phyloP scores from a whole-genome alignment of 2,329 filamentous ascomycete genomes.

The Grosmannia huntii region DNA sequence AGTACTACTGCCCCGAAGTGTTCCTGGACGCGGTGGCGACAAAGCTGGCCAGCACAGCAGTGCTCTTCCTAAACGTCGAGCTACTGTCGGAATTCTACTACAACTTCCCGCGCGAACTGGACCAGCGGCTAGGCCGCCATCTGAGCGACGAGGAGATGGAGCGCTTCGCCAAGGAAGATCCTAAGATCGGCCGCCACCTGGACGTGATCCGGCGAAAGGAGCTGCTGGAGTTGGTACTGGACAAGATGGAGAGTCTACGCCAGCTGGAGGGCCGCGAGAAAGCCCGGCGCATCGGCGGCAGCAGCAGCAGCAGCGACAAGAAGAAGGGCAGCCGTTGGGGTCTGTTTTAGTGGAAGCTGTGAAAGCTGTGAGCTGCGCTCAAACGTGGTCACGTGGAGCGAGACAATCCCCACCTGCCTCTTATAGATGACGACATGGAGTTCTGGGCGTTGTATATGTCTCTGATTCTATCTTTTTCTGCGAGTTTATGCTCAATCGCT shows the following conservation, averaged over 20 bases:
- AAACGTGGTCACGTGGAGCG: neutral
- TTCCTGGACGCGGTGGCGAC: conserved; percentile 96
- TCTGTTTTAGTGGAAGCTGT: conserved; percentile 3
- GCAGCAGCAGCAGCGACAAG: neutral
- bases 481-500: too few relatives aligned
- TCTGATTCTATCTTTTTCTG: neutral
- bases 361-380: neutral
- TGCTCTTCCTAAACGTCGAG: conserved; percentile 95
- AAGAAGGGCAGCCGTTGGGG: conserved; percentile 10
- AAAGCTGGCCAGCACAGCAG: conserved; percentile 87
- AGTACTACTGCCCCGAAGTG: conserved; percentile 92
- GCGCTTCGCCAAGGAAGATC: conserved; percentile 83
- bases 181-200: conserved; percentile 75
- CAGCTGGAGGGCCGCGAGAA: conserved; percentile 68
- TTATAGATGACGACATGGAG: neutral
- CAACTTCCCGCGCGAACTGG: conserved; percentile 87
- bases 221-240: conserved; percentile 78
- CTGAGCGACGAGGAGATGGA: conserved; percentile 72
- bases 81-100: conserved; percentile 96
- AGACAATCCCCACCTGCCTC: neutral
- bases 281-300: conserved; percentile 19
- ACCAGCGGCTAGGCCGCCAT: conserved; percentile 71
- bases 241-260: conserved; percentile 87
- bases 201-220: conserved; percentile 91
- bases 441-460: neutral